Evolutionary conservation across 1,284 basidiomycete species (phyloP).

Genomic region (Fomitopsis betulina): DNA sequence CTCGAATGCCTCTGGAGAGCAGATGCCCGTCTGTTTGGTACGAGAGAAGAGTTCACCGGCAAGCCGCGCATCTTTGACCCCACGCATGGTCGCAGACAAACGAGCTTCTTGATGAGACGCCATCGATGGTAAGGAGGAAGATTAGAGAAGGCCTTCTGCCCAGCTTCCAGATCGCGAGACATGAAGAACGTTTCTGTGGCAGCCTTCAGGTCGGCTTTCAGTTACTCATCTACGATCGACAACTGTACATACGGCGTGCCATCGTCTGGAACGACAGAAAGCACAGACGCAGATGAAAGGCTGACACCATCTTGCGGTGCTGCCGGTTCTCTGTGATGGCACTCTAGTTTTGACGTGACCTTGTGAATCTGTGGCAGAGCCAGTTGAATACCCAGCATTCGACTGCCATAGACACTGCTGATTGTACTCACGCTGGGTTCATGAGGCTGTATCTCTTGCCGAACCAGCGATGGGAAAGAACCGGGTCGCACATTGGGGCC

Average conservation of each 20-base stretch:
- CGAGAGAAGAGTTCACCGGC: constrained; percentile 66
- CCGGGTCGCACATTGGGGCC: no score
- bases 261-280: no score
- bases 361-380: no score
- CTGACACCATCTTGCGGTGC: no score
- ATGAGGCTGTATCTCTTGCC: no score
- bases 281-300: no score
- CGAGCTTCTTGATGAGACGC: constrained; percentile 70
- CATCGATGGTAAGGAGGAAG: constrained; percentile 61
- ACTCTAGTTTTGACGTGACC: no score
- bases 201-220: constrained; percentile 75
- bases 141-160: constrained; percentile 73
- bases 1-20: constrained; percentile 51
- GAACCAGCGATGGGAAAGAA: no score
- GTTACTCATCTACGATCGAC: constrained; percentile 67
- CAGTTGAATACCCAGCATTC: no score
- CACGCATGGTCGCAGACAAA: constrained; percentile 73
- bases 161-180: constrained; percentile 78
- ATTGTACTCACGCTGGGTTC: no score
- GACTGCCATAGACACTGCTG: no score
- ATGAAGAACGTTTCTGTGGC: constrained; percentile 76
- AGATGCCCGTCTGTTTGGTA: constrained; percentile 50
- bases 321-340: no score
- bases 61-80: constrained; percentile 76
- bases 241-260: constrained; percentile 5